Evolutionary conservation across 345 rosid genomes (phyloP).

Genomic region (Populus simonii): DNA sequence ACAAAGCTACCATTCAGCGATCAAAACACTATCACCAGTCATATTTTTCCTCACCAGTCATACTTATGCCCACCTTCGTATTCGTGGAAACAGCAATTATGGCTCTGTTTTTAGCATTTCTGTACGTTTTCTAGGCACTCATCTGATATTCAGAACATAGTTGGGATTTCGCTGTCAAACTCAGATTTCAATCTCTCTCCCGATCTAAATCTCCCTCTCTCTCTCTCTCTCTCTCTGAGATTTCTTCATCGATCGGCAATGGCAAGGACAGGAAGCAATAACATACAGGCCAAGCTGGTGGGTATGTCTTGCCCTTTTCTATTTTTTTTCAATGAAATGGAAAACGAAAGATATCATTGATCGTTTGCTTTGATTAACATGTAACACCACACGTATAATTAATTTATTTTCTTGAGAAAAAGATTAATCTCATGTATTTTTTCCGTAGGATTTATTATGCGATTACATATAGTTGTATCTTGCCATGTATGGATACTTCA

Average conservation of each 20-base stretch:
- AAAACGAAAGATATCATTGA: neutral
- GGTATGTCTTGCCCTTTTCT: constrained; percentile 51
- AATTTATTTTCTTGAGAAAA: too few relatives aligned
- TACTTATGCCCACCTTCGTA: too few relatives aligned
- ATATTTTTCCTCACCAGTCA: neutral
- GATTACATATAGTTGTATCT: too few relatives aligned
- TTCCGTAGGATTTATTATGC: too few relatives aligned
- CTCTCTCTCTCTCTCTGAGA: neutral
- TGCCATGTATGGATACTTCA: too few relatives aligned
- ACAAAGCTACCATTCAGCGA: too few relatives aligned
- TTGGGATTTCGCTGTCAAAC: neutral
- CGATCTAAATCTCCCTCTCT: neutral
- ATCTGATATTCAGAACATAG: neutral
- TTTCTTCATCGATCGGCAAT: constrained; percentile 15
- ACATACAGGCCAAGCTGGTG: constrained; percentile 89
- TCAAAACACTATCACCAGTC: neutral
- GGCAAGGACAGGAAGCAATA: constrained; percentile 60
- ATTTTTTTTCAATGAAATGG: neutral
- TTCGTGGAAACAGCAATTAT: neutral
- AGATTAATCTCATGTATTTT: too few relatives aligned
- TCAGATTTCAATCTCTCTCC: neutral
- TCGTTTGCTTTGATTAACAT: neutral
- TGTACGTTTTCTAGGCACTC: neutral
- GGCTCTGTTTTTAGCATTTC: neutral
- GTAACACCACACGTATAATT: neutral